Conservation (phyloP, 345 rosid species). For the Tarenaya hassleriana region DNA sequence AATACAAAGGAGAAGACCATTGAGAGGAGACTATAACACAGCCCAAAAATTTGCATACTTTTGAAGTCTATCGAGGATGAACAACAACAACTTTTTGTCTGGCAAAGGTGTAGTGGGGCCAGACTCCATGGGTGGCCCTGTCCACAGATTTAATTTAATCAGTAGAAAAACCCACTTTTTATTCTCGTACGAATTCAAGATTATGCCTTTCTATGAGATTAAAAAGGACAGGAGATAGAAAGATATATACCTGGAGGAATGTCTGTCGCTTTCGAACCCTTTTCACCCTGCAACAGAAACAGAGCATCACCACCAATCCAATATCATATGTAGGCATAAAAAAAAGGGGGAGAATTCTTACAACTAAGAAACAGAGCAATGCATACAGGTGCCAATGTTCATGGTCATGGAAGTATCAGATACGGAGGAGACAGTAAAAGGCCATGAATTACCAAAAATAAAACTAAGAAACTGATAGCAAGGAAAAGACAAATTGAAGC, state of each 20-base stretch:
- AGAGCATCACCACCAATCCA: conserved; percentile 26
- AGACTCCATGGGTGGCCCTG: conserved; percentile 72
- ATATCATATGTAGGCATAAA: too few species aligned
- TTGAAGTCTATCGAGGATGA: conserved; percentile 99
- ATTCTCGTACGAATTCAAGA: conserved; percentile 28
- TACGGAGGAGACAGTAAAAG: conserved; percentile 35
- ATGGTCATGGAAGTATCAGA: conserved; percentile 21
- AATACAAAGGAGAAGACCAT: conserved; percentile 5
- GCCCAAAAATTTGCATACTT: conserved; percentile 43
- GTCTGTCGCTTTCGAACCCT: conserved; percentile 81
- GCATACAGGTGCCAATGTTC: conserved; percentile 12
- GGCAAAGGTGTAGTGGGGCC: conserved; percentile 99
- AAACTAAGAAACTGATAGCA: conserved; percentile 23
- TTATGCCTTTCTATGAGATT: conserved; percentile 39
- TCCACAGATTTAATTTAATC: conserved; percentile 42
- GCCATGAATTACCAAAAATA: conserved; percentile 29
- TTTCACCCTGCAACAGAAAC: conserved; percentile 61
- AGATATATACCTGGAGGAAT: conserved; percentile 63
- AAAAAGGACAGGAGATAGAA: conserved; percentile 16
- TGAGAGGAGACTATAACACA: conserved; percentile 15
- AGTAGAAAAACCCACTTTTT: conserved; percentile 18
- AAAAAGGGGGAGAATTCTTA: conserved; percentile 17
- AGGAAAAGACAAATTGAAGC: conserved; percentile 70
- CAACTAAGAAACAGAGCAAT: background rate
- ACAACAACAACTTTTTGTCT: conserved; percentile 93